Conservation (phyloP, 1,284 basidiomycete species). For the Trametes hirsuta region DNA sequence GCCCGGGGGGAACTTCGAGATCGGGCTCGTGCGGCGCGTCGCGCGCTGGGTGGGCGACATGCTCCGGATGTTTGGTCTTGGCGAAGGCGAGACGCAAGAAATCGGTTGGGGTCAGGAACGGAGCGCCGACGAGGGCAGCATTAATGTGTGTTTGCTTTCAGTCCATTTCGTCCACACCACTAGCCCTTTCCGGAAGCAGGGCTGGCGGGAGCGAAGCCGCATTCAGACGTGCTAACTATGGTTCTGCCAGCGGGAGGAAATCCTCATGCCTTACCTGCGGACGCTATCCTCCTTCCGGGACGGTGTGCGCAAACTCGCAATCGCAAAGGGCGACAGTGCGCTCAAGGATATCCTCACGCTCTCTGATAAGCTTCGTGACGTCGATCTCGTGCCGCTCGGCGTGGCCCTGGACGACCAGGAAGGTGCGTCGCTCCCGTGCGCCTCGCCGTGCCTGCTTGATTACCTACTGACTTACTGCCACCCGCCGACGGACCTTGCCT, state of each 20-base stretch:
- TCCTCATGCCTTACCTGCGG: slow-evolving; percentile 90
- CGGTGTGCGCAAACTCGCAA: slow-evolving; percentile 83
- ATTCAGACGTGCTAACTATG: slow-evolving; percentile 6
- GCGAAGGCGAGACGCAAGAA: slow-evolving; percentile 72
- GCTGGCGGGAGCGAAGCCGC: neutral
- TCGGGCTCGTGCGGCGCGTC: slow-evolving; percentile 72
- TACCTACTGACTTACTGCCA: slow-evolving; percentile 2
- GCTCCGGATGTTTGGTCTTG: slow-evolving; percentile 95
- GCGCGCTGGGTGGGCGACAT: slow-evolving; percentile 89
- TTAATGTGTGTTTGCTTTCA: slow-evolving; percentile 54
- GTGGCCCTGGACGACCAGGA: slow-evolving; percentile 97
- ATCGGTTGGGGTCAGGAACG: slow-evolving; percentile 75
- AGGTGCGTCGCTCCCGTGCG: slow-evolving; percentile 49
- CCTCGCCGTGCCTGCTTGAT: neutral
- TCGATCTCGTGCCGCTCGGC: slow-evolving; percentile 89
- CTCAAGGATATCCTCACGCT: slow-evolving; percentile 81
- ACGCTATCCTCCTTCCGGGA: slow-evolving; percentile 92
- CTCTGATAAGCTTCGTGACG: slow-evolving; percentile 89
- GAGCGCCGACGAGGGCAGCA: slow-evolving; percentile 40
- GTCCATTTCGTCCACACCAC: slow-evolving; percentile 21
- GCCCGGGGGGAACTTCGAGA: slow-evolving; percentile 64
- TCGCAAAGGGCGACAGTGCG: slow-evolving; percentile 66
- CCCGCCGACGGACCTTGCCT: neutral
- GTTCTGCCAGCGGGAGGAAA: slow-evolving; percentile 69
- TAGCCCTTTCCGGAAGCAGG: slow-evolving; percentile 3